Percentiles rank a stretch among this genome's conserved stretches.
phyloP scores from a whole-genome alignment of 208 protist genomes.

The Trypanosoma avium region DNA sequence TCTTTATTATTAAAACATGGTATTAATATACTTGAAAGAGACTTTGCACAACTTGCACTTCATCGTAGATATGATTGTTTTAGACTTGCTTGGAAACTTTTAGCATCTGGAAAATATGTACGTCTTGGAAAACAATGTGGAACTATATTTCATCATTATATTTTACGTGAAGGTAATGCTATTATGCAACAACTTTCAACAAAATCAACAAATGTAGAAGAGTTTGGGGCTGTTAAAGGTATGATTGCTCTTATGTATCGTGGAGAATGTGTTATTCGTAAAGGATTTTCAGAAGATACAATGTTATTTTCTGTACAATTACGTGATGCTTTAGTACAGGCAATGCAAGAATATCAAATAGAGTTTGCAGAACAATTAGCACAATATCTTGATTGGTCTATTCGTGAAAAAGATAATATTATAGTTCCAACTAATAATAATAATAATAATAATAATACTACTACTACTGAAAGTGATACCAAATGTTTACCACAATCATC shows the following conservation, averaged over 20 bases:
- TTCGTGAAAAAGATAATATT: conserved; percentile 53
- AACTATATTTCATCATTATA: conserved; percentile 21
- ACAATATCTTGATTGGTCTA: conserved; percentile 86
- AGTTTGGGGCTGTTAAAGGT: conserved; percentile 59
- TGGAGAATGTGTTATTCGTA: conserved; percentile 44
- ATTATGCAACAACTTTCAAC: conserved; percentile 26
- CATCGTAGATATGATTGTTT: conserved; percentile 33
- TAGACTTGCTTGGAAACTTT: conserved; percentile 40
- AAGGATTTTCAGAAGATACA: conserved; percentile 49
- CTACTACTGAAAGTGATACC: not conserved
- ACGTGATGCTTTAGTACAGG: conserved; percentile 87
- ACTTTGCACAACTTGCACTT: conserved; percentile 40
- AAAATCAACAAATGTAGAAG: conserved; percentile 40
- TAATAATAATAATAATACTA: not conserved
- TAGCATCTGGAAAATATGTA: conserved; percentile 29
- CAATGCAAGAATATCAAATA: conserved; percentile 81
- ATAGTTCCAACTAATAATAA: not conserved
- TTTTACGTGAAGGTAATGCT: conserved; percentile 4
- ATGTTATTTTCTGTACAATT: conserved; percentile 72
- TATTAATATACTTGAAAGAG: conserved; percentile 37
- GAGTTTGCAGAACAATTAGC: conserved; percentile 92
- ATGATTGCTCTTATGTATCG: conserved; percentile 85
- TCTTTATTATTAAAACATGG: conserved; percentile 40
- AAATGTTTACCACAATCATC: too few species aligned
- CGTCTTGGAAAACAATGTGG: conserved; percentile 20